A percentile compares a stretch with the other conserved stretches of the same genome.
phyloP scores from a whole-genome alignment of 306 rosid genomes.

The Prunus dulcis region DNA sequence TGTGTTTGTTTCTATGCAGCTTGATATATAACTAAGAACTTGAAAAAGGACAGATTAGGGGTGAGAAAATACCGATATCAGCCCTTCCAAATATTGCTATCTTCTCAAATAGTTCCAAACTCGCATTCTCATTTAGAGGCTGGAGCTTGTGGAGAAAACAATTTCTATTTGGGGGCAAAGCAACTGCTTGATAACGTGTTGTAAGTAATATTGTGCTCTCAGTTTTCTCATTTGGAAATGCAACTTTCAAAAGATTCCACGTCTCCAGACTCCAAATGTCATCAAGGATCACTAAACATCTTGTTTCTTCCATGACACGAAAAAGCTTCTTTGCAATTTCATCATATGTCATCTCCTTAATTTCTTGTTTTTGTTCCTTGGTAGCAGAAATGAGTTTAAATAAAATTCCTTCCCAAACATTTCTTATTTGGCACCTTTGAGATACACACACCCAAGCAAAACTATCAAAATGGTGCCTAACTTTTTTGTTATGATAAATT shows the following conservation, averaged over 20 bases:
- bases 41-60: background rate
- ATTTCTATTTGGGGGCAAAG: background rate
- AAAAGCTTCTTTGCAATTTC: no score
- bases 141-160: background rate
- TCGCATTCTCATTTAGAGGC: background rate
- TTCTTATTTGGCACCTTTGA: constrained; percentile 1
- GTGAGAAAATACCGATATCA: background rate
- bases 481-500: no score
- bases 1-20: background rate
- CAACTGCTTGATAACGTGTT: constrained; percentile 4
- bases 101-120: constrained; percentile 13
- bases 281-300: no score
- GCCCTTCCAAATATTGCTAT: background rate
- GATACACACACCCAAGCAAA: constrained; percentile 16
- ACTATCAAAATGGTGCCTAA: background rate
- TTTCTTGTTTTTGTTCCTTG: no score
- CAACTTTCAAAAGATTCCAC: constrained; percentile 5
- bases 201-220: constrained; percentile 15
- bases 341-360: no score
- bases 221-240: background rate
- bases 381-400: no score
- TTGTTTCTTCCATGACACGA: no score
- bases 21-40: background rate
- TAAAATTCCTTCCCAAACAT: no score
- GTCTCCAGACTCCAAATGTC: background rate